Evolutionary conservation across 805 yeast species (phyloP).

Genomic region (Metschnikowia bowlesiae): DNA sequence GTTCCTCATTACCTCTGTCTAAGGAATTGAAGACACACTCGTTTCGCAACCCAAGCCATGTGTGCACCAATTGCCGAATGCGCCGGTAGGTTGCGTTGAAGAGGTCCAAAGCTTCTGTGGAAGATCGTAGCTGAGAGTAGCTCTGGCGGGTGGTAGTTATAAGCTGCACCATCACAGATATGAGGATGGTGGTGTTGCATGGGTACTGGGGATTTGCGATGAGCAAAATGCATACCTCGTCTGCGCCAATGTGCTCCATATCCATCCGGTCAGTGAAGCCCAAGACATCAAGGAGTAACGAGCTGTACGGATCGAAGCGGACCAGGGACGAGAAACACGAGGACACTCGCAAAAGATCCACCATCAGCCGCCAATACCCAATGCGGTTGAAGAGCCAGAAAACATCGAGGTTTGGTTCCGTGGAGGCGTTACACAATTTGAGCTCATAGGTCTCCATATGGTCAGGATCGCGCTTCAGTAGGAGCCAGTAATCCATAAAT

Average conservation of each 20-base stretch:
- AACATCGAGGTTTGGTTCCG: constrained; percentile 9
- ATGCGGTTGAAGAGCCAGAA: constrained; percentile 27
- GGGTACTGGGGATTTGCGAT: constrained; percentile 13
- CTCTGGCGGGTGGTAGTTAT: constrained; percentile 1
- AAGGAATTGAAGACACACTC: constrained; percentile 13
- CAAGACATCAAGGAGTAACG: constrained; percentile 23
- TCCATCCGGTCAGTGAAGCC: constrained; percentile 17
- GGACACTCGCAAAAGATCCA: constrained; percentile 3
- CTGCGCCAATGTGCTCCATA: constrained; percentile 1
- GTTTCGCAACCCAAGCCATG: constrained; percentile 13
- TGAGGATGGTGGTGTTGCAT: constrained; percentile 10
- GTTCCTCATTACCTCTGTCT: constrained; percentile 21
- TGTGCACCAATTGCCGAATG: constrained; percentile 5
- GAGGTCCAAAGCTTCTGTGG: constrained; percentile 15
- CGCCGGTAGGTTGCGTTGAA: constrained; percentile 1
- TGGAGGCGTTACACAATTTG: neutral
- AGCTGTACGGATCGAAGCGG: constrained; percentile 15
- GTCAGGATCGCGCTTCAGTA: constrained; percentile 12
- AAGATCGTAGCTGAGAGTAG: neutral
- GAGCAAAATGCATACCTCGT: constrained; percentile 8
- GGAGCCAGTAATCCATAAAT: constrained; percentile 13
- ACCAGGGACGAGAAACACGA: constrained; percentile 7
- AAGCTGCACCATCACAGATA: constrained; percentile 6
- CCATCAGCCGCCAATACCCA: constrained; percentile 30
- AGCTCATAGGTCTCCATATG: constrained; percentile 8